Base-by-base conservation (phyloP, 441 rosid species). In the Croton setiger region DNA sequence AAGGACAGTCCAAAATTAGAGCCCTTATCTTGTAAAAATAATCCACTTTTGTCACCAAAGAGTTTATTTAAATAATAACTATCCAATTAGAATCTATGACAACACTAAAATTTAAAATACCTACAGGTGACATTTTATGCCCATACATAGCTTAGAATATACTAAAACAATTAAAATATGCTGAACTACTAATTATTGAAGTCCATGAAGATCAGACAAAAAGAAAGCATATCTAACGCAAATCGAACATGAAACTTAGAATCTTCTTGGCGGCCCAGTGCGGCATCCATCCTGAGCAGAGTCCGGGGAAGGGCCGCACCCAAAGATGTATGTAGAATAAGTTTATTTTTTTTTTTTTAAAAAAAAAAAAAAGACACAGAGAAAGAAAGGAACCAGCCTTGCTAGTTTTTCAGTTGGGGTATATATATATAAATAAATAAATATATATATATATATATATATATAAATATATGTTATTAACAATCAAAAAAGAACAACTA, bases 1-100 rank as follows among this genome's bases (percentile, higher is more conserved):
- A 71, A 64, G 61, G 43, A 56, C 20, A 79, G 55, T 63, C 58
- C 36, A 61, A 79, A 62, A 41, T 86, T 70, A 81, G 75, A 66
- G 35, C 27, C 59, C 31, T 68, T 57, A 18, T 39, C 20, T 17
- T 58, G 70, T 8, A 2, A 52, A 39, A 15, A n/a, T 12, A 20
- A 7, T 20, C 39, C 48, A 66, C 13, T 1, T 67, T 53, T 10
- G 60, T 37, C 54, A 39, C 23, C 15, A 41, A 58, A 68, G 27
- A 69, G 57, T 49, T 37, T 52, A 49, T 39, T 70, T 23, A 67
- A 75, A 31, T 60, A 55, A 41, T 57, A 66, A 44, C 63, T 27
- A 69, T 23, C 49, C 31, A 56, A 60, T 37, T 17, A n/a, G n/a
- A 37, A 60, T 49, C 49, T 41, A 27, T 15, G 10, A 44, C 21